Base-by-base conservation (phyloP, 345 rosid genomes). In the Mercurialis annua region DNA sequence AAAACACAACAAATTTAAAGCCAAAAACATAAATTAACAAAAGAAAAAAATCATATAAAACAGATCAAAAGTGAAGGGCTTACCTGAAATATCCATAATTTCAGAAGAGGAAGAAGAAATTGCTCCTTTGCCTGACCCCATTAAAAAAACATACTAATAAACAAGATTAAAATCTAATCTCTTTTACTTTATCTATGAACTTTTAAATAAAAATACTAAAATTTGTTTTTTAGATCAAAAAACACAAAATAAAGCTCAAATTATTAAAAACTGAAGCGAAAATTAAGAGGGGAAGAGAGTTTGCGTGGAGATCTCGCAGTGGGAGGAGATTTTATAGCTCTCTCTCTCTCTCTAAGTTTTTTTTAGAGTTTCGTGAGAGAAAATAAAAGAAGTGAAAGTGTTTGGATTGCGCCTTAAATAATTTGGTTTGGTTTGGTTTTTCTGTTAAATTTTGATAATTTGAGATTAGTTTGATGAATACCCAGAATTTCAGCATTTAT, bases 51-150 rank as follows among this genome's bases (percentile, higher is more conserved):
- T 14, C 24, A 23, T 6, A 38, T 1, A 40, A 40, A 40, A 9
- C 6, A 40, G 11, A 40, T 2, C 24, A 20, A 29, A 29, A 44
- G 21, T 29, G 20, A 67, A 6, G 52, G 26, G 43, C 66, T 64
- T 64, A 31, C 78, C 73, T 58, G 70, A 16, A 16, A 69, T 50
- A 15, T 62, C 69, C 18, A 34, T 17, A 30, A 33, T 44, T 64
- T 51, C 50, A 33, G 70, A 64, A 24, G 78, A 74, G 18, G 73
- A 69, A 40, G 78, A 74, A 24, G 73, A 69, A 40, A 63, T 59
- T n/a, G 70, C 66, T 48, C 50, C 62, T 55, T 63, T 64, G 52
- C 61, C 66, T 11, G 73, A 57, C 55, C 78, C 78, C 78, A 69
- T 58, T 49, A 46, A 48, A 24, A 52, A 15, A 64, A 51, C 66